Evolutionary conservation across 2,329 filamentous ascomycete species (phyloP).

Genomic region (Colletotrichum higginsianum): DNA sequence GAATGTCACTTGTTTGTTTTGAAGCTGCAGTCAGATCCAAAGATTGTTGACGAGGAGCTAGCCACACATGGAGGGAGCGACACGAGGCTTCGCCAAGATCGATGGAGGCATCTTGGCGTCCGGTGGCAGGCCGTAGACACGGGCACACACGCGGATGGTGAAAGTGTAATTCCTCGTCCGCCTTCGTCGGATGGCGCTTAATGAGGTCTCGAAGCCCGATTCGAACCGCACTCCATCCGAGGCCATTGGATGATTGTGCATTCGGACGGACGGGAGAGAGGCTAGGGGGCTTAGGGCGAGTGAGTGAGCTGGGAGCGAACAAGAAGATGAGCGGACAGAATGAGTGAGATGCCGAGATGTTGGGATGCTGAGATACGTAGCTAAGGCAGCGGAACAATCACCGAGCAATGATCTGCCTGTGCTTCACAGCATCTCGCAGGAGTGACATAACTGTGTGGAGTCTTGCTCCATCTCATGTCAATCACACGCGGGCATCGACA

Average conservation of each 20-base stretch:
- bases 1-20: background rate
- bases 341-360: background rate
- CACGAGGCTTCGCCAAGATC: constrained; percentile 26
- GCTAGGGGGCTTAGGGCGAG: background rate
- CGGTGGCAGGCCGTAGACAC: constrained; percentile 7
- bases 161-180: background rate
- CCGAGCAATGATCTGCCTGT: background rate
- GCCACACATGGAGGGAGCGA: constrained; percentile 2
- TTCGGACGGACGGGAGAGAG: too few relatives aligned
- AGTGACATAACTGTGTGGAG: constrained; percentile 37
- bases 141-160: background rate
- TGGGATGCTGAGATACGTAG: background rate
- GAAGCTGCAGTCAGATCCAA: constrained; percentile 28
- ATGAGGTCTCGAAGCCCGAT: constrained; percentile 14
- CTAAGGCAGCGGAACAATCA: background rate
- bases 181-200: constrained; percentile 4
- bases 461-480: constrained; percentile 9
- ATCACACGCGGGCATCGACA: constrained; percentile 4
- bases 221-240: background rate
- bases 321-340: constrained; percentile 15
- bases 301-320: background rate
- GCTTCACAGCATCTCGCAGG: constrained; percentile 23
- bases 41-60: constrained; percentile 19
- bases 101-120: constrained; percentile 31
- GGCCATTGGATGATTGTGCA: too few relatives aligned